phyloP scores from a whole-genome alignment of 1,284 basidiomycete genomes.

The Sporisorium exsertum region DNA sequence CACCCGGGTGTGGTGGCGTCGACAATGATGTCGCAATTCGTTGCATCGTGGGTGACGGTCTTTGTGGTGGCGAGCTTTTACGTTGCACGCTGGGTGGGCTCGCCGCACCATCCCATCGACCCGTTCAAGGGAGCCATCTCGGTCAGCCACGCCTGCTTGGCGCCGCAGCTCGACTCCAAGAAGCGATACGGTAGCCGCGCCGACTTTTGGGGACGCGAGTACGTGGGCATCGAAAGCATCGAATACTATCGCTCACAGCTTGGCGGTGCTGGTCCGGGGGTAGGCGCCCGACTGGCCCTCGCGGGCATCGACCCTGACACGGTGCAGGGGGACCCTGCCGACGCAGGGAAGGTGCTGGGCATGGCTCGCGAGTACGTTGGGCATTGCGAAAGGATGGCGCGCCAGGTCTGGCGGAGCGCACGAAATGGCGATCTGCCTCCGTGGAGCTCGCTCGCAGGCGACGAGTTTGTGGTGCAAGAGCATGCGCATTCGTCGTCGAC shows the following conservation, averaged over 20 bases:
- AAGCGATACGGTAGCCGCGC: slow-evolving; percentile 63
- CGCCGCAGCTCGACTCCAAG: slow-evolving; percentile 57
- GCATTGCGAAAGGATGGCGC: slow-evolving; percentile 43
- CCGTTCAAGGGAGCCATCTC: slow-evolving; percentile 67
- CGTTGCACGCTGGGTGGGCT: slow-evolving; percentile 63
- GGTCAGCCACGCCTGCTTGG: slow-evolving; percentile 60
- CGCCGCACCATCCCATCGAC: slow-evolving; percentile 66
- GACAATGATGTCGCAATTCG: slow-evolving; percentile 66
- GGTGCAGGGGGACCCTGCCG: slow-evolving; percentile 19
- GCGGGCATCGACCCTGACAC: slow-evolving; percentile 33
- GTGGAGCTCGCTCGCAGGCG: slow-evolving; percentile 47
- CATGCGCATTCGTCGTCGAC: slow-evolving; percentile 16
- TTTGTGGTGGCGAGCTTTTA: slow-evolving; percentile 64
- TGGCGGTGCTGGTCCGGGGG: slow-evolving; percentile 44
- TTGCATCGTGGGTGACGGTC: slow-evolving; percentile 53
- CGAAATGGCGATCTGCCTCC: slow-evolving; percentile 52
- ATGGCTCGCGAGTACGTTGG: slow-evolving; percentile 52
- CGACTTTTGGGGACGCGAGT: slow-evolving; percentile 62
- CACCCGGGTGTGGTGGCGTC: slow-evolving; percentile 69
- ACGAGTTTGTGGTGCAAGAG: slow-evolving; percentile 40
- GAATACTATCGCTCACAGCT: slow-evolving; percentile 56
- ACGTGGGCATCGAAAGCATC: slow-evolving; percentile 57
- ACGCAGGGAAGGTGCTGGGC: slow-evolving; percentile 30
- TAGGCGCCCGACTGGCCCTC: slow-evolving; percentile 42
- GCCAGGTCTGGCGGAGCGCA: slow-evolving; percentile 55